Conservation (phyloP, 768 basidiomycete genomes). For the Clitopilus passeckerianus region DNA sequence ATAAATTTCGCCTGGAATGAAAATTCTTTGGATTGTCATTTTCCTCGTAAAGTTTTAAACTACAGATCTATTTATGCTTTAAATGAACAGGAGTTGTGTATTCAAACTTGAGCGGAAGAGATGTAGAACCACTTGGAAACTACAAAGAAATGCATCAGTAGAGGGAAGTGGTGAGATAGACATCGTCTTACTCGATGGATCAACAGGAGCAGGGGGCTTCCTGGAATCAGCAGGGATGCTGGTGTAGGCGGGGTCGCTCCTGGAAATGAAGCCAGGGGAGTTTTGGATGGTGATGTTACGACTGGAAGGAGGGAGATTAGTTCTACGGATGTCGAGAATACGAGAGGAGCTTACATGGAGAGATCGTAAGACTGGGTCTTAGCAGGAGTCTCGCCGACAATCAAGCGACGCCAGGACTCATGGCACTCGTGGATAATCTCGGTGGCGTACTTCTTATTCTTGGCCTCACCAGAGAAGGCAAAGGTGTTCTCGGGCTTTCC, state of each 20-base stretch:
- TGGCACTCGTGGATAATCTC: constrained; percentile 99
- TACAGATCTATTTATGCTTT: not conserved
- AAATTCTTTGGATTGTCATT: too few relatives aligned
- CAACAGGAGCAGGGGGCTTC: constrained; percentile 83
- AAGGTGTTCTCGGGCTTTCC: constrained; percentile 97
- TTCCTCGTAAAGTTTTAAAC: too few relatives aligned
- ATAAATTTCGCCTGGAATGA: too few relatives aligned
- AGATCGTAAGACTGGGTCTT: constrained; percentile 72
- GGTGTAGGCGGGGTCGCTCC: constrained; percentile 60
- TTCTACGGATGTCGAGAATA: not conserved
- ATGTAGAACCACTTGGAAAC: constrained; percentile 96
- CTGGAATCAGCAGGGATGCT: constrained; percentile 73
- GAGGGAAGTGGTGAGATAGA: not conserved
- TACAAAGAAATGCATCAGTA: constrained; percentile 20
- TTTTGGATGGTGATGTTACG: constrained; percentile 74
- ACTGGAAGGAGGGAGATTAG: constrained; percentile 35
- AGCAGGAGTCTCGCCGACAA: constrained; percentile 72
- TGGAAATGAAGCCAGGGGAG: constrained; percentile 64
- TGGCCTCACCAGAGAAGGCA: constrained; percentile 98
- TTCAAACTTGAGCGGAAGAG: constrained; percentile 77
- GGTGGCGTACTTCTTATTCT: constrained; percentile 99
- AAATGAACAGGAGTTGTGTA: not conserved
- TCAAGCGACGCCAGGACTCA: constrained; percentile 95
- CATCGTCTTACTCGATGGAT: constrained; percentile 71
- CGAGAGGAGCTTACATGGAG: constrained; percentile 65